phyloP scores from a whole-genome alignment of 2,329 filamentous ascomycete genomes.

The Xylariaceae sp. region DNA sequence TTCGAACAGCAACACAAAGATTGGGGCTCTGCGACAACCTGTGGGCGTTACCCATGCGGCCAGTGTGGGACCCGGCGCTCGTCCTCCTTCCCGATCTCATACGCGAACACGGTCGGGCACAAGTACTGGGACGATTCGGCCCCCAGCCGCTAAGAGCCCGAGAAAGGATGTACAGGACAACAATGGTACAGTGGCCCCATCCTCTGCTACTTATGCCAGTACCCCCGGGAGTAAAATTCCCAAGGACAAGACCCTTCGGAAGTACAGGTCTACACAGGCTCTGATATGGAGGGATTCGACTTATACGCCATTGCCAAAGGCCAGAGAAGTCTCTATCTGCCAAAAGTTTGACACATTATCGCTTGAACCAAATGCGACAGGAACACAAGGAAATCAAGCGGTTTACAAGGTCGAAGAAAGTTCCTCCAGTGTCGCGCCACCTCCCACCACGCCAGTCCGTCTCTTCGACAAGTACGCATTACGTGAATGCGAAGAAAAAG shows the following conservation, averaged over 20 bases:
- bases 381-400: constrained; percentile 44
- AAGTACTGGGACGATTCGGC: constrained; percentile 20
- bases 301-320: constrained; percentile 12
- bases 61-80: constrained; percentile 33
- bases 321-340: constrained; percentile 44
- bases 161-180: constrained; percentile 26
- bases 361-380: constrained; percentile 32
- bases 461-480: too few species aligned
- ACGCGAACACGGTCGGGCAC: constrained; percentile 26
- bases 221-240: constrained; percentile 12
- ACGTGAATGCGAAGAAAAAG: constrained; percentile 7
- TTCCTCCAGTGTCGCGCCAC: too few species aligned
- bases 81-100: constrained; percentile 31
- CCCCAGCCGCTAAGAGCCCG: constrained; percentile 29
- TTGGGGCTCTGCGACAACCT: constrained; percentile 19
- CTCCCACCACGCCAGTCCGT: too few species aligned
- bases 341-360: constrained; percentile 37
- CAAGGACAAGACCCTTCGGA: constrained; percentile 23
- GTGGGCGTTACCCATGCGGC: constrained; percentile 34
- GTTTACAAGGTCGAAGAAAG: constrained; percentile 29
- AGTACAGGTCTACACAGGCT: constrained; percentile 24
- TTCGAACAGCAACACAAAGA: constrained; percentile 1
- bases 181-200: constrained; percentile 37
- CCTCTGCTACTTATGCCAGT: constrained; percentile 11
- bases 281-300: constrained; percentile 14